Conservation (phyloP, 139 green algal species). For the Picochlorum sp. region DNA sequence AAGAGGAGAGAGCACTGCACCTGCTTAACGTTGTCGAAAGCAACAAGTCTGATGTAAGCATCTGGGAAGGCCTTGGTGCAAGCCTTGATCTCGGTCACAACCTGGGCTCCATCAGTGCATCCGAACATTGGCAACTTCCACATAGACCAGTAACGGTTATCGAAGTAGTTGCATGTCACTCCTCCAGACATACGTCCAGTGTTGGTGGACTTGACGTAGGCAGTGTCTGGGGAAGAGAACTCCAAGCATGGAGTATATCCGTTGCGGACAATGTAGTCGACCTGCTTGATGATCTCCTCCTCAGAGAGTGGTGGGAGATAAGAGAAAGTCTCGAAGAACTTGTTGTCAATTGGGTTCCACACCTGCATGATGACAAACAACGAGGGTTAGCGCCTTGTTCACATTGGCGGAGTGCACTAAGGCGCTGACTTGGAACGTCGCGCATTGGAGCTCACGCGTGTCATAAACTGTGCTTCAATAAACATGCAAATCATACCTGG, state of each 20-base stretch:
- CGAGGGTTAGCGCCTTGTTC: too few species aligned
- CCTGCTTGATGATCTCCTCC: constrained; percentile 85
- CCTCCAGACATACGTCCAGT: constrained; percentile 51
- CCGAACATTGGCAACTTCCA: constrained; percentile 99
- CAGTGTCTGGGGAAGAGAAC: constrained; percentile 71
- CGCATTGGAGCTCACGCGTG: too few species aligned
- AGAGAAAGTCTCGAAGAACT: constrained; percentile 97
- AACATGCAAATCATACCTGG: constrained; percentile 3
- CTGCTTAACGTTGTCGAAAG: constrained; percentile 62
- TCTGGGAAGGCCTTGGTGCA: constrained; percentile 84
- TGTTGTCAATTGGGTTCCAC: constrained; percentile 50
- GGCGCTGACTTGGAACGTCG: too few species aligned
- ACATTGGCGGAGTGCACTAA: too few species aligned
- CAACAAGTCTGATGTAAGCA: constrained; percentile 85
- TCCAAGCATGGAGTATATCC: constrained; percentile 83
- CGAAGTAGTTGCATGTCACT: constrained; percentile 49
- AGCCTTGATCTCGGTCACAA: constrained; percentile 80
- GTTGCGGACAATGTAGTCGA: constrained; percentile 93
- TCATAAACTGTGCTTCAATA: too few species aligned
- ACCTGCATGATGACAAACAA: constrained; percentile 13
- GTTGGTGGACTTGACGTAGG: constrained; percentile 59
- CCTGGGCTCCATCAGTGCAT: constrained; percentile 85
- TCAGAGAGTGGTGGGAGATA: constrained; percentile 92
- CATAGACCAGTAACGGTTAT: constrained; percentile 97
- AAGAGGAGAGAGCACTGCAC: constrained; percentile 45